Conservation (phyloP, 2,329 filamentous ascomycete genomes). For the Verticillium albo-atrum region DNA sequence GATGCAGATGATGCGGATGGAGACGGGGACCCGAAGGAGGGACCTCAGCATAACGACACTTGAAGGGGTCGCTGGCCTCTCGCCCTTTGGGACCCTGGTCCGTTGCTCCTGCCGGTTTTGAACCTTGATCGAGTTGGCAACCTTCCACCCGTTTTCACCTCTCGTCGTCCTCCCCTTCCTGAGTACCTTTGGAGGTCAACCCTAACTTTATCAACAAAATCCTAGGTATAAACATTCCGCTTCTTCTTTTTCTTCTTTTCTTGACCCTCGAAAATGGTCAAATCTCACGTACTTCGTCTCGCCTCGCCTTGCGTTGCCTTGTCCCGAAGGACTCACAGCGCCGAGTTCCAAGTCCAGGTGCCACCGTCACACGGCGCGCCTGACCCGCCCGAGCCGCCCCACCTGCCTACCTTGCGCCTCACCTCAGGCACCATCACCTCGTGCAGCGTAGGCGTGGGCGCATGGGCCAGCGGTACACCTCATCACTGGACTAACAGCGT, state of each 20-base stretch:
- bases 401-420: neutral
- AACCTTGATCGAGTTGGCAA: neutral
- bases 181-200: too few species aligned
- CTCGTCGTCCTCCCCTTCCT: too few species aligned
- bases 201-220: too few species aligned
- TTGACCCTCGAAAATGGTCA: neutral
- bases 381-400: neutral
- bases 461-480: neutral
- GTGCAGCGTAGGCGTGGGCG: neutral
- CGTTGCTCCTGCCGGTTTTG: neutral
- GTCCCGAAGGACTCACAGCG: neutral
- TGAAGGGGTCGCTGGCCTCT: neutral
- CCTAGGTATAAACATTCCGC: too few species aligned
- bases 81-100: neutral
- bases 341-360: neutral
- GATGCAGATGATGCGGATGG: neutral
- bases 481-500: neutral
- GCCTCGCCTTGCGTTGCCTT: neutral
- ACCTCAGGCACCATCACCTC: neutral
- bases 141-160: neutral
- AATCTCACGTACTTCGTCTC: neutral
- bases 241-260: too few species aligned
- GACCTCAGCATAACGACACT: neutral
- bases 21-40: neutral
- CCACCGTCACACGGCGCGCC: neutral